Base-by-base conservation (phyloP, 2,329 filamentous ascomycete genomes). In the Xylaria sp. region DNA sequence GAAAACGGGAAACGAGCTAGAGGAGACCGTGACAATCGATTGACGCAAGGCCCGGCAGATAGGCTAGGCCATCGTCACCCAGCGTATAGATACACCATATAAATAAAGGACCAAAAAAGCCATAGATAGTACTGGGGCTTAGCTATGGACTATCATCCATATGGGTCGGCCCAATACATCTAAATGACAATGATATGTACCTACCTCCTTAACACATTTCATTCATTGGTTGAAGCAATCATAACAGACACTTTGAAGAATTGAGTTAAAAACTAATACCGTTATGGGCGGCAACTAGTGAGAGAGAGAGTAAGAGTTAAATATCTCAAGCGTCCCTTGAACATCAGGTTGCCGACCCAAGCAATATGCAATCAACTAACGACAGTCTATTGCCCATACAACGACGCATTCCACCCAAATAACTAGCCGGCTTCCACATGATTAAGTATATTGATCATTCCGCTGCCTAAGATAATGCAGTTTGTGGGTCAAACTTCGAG, bases 61-160 rank as follows among this genome's bases (percentile, higher is more conserved):
- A 61, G 65, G 46, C 65, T 71, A 13, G 69, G 69, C 23, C 65
- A 71, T 26, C 60, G 65, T 5, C 71, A 71, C 28, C 71, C 67
- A 28, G 42, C 48, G n/a, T 70, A 65, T 36, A 63, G 49, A 31
- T 71, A 73, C 33, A 70, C 69, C 11, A 58, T 70, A 51, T 70
- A 54, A 69, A 4, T 13, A 54, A 3, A 2, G 49, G 9, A 15
- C 4, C 2, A 38, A 6, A 1, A 6, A 42, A 4, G 11, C 1
- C 9, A 26, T n/a, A 23, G 6, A 26, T 2, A 10, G 9, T 5
- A 10, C n/a, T 20, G 7, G n/a, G 42, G 15, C 44, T n/a, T 26
- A 51, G 20, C 33, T 33, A 51, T 56, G 6, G 23, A 36, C 9
- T n/a, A 51, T 6, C 28, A 9, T 36, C n/a, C 38, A 28, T 15